A percentile compares a stretch with the other conserved stretches of the same genome.
Conservation (phyloP, 148 eudicot genomes). For the Arbutus unedo region DNA sequence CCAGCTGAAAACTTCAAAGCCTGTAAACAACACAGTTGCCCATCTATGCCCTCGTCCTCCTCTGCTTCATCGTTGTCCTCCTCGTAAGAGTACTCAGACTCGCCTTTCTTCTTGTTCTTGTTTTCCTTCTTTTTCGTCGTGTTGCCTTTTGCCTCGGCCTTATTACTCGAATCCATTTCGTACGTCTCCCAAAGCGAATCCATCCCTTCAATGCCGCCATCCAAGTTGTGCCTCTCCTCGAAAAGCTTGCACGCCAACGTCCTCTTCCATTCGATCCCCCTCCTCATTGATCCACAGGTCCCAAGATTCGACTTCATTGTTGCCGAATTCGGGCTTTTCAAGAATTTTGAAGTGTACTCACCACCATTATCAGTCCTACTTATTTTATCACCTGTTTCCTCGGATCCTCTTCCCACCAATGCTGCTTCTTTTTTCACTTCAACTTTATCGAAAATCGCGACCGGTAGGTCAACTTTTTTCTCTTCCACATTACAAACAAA, state of each 20-base stretch:
- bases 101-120: conserved; percentile 21
- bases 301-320: conserved; percentile 24
- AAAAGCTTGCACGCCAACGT: conserved; percentile 76
- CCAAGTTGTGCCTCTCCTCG: conserved; percentile 60
- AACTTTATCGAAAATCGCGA: conserved; percentile 27
- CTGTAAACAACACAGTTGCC: conserved; percentile 68
- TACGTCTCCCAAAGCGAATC: conserved; percentile 76
- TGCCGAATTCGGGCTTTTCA: not conserved
- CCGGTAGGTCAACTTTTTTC: conserved; percentile 24
- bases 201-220: conserved; percentile 52
- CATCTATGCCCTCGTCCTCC: conserved; percentile 34
- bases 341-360: conserved; percentile 5
- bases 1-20: conserved; percentile 72
- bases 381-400: conserved; percentile 15
- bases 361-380: conserved; percentile 4
- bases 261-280: conserved; percentile 73
- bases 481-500: conserved; percentile 21
- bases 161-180: conserved; percentile 39
- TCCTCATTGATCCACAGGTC: conserved; percentile 62
- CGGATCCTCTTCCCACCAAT: conserved; percentile 28
- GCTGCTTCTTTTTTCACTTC: conserved; percentile 19
- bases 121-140: conserved; percentile 20
- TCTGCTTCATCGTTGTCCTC: conserved; percentile 30
- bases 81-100: conserved; percentile 7
- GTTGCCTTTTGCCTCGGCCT: not conserved